Percentiles rank a stretch among this genome's conserved stretches.
These are phyloP conservation scores for Cryptosporidium viatorum DNA, from an alignment of 169 alveolate genomes.

Conservation along the genomic window DNA sequence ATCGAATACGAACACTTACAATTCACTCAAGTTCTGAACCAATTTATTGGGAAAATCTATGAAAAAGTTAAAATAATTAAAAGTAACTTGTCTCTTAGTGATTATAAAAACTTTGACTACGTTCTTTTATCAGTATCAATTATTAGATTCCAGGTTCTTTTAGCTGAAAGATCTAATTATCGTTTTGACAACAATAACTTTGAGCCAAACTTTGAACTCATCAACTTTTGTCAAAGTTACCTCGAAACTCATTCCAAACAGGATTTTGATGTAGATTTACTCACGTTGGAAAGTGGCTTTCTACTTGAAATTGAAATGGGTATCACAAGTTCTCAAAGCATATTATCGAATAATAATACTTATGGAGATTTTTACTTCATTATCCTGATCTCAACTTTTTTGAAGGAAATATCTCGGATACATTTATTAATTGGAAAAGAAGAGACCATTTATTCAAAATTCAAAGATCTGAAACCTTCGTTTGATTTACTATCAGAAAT, in stretches of 20 bases:
- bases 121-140: slow-evolving; percentile 8
- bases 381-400: slow-evolving; percentile 20
- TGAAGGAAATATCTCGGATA: slow-evolving; percentile 27
- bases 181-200: background rate
- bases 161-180: background rate
- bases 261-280: background rate
- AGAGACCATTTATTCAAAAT: background rate
- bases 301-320: slow-evolving; percentile 64
- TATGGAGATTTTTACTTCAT: slow-evolving; percentile 21
- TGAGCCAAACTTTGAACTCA: background rate
- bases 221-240: background rate
- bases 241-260: background rate
- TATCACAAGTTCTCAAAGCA: background rate
- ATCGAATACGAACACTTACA: slow-evolving; percentile 22
- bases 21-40: slow-evolving; percentile 10
- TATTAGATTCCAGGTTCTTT: slow-evolving; percentile 15
- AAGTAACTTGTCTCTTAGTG: background rate
- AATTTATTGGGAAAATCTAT: background rate
- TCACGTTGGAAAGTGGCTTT: slow-evolving; percentile 26
- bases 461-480: background rate
- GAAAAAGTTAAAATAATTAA: background rate
- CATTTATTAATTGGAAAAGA: background rate
- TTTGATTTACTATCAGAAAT: slow-evolving; percentile 6
- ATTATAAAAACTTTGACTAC: background rate
- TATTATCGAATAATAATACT: background rate